Evolutionary conservation across 305 asterid genomes (phyloP).

Genomic region (Nicotiana rustica): DNA sequence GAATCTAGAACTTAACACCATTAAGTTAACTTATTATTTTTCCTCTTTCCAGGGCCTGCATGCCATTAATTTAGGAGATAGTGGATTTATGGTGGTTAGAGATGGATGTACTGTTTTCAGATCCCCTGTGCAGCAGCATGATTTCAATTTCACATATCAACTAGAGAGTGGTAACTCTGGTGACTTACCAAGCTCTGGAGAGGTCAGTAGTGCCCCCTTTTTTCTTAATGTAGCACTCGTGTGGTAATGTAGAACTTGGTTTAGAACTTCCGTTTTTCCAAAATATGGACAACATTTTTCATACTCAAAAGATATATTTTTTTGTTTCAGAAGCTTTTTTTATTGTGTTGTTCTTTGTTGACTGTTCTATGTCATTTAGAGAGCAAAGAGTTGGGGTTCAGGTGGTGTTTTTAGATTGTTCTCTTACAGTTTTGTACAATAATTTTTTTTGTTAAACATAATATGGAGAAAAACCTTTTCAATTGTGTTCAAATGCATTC

Average conservation of each 20-base stretch:
- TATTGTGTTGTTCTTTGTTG: not conserved
- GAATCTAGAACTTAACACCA: not conserved
- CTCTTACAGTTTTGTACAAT: not conserved
- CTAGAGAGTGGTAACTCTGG: constrained; percentile 77
- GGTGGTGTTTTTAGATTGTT: not conserved
- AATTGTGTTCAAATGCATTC: constrained; percentile 1
- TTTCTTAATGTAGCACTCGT: not conserved
- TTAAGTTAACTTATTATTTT: not conserved
- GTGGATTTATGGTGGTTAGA: constrained; percentile 96
- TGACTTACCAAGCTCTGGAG: constrained; percentile 93
- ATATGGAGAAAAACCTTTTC: not conserved
- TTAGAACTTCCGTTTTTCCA: not conserved
- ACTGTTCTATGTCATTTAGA: not conserved
- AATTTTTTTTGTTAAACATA: not conserved
- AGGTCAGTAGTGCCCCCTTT: constrained; percentile 52
- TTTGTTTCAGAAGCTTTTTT: not conserved
- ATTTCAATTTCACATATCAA: constrained; percentile 86
- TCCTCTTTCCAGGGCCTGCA: constrained; percentile 71
- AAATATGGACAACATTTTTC: not conserved
- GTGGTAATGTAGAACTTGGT: not conserved
- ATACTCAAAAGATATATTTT: not conserved
- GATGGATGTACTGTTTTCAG: constrained; percentile 91
- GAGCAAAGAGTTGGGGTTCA: not conserved
- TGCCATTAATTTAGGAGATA: constrained; percentile 93
- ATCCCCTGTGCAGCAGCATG: constrained; percentile 94